Base-by-base conservation (phyloP, 1,139 yeast species). In the Candida labiduridarum region DNA sequence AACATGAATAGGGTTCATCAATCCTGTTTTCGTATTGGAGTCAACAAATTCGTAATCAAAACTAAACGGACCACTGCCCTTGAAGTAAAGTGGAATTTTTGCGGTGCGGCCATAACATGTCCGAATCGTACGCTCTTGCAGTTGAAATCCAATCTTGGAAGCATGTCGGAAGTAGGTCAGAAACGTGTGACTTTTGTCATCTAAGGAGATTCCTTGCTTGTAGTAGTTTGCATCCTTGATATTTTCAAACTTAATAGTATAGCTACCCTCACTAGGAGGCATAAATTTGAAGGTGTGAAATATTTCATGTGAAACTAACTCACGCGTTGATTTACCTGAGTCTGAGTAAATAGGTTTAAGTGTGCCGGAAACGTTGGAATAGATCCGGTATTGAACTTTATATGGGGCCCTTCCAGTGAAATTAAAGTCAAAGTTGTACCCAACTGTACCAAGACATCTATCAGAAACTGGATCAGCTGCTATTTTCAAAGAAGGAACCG, bases 361-460 rank as follows among this genome's bases (percentile, higher is more conserved):
- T 2, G 55, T 46, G 0, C 77, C 76, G 44, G 63, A 62, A 55
- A 54, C 62, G 55, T 65, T 74, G 50, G 82, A 80, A 60, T 81
- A 88, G 7, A 87, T 84, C 41, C 79, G 77, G 54, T 85, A 85
- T 41, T 76, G 78, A 14, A 91, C 76, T 44, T 77, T 78, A 68
- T 87, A 94, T 3, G 98, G 98, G 0, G 96, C 87, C 27, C 84
- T 79, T 14, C 99, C 99, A 5, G 80, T 70, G 47, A 89, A 77
- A 44, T 82, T 85, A 56, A 92, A 91, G 44, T 80, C 80, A 52
- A 90, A 83, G 22, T 73, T 71, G 58, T 77, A 82, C 0, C 98
- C 99, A 9, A 90, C 85, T 48, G 92, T 89, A 0, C 99, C 99
- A 33, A 95, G 88, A 71, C 99, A 94, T 52, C 87, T 83, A 61